phyloP scores from a whole-genome alignment of 2,329 filamentous ascomycete genomes.

The Claviceps sp. region DNA sequence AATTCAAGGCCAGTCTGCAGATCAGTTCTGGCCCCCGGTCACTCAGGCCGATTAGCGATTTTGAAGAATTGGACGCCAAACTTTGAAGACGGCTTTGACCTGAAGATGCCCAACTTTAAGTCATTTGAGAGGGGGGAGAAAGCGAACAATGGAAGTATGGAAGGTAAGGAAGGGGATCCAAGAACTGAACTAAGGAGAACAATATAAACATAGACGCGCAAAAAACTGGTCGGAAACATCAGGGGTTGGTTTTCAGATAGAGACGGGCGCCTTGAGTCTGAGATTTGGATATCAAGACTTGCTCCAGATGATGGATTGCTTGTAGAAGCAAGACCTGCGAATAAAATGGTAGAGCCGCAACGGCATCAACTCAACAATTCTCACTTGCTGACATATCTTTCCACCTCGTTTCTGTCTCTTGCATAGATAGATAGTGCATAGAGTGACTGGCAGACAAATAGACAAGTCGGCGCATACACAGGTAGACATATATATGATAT shows the following conservation, averaged over 20 bases:
- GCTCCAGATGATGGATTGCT: not conserved
- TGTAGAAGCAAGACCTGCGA: no score
- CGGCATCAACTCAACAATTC: no score
- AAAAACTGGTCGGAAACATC: not conserved
- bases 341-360: no score
- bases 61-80: conserved; percentile 76
- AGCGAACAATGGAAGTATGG: not conserved
- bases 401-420: no score
- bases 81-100: conserved; percentile 33
- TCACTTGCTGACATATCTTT: no score
- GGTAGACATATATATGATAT: no score
- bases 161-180: no score
- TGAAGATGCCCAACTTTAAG: not conserved
- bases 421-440: no score
- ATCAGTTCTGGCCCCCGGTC: conserved; percentile 61
- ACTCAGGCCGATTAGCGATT: conserved; percentile 64
- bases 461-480: no score
- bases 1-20: conserved; percentile 64
- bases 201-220: not conserved
- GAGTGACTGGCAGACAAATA: no score
- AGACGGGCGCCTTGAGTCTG: not conserved
- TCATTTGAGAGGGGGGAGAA: not conserved
- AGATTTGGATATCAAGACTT: not conserved
- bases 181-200: not conserved
- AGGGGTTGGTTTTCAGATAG: not conserved